Percentiles rank a stretch among this genome's conserved stretches.
phyloP scores from a whole-genome alignment of 2,329 filamentous ascomycete genomes.

The Plenodomus biglobosus region DNA sequence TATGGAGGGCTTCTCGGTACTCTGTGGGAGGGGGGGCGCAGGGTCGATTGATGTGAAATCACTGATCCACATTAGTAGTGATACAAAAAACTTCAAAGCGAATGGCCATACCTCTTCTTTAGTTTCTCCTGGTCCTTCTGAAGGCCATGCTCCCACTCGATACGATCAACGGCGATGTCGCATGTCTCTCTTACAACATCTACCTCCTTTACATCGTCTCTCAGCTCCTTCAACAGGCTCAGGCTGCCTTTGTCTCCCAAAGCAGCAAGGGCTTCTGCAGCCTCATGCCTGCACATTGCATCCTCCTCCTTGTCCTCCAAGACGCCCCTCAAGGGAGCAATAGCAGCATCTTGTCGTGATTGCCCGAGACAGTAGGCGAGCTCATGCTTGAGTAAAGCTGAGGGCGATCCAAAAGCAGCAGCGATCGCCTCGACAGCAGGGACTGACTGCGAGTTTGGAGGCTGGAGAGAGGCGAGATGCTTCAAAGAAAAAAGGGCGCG shows the following conservation, averaged over 20 bases:
- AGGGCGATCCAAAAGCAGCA: slow-evolving; percentile 79
- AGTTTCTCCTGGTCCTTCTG: slow-evolving; percentile 69
- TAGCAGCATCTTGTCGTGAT: slow-evolving; percentile 73
- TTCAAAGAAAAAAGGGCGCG: slow-evolving; percentile 97
- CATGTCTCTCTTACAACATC: slow-evolving; percentile 91
- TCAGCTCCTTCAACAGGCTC: slow-evolving; percentile 69
- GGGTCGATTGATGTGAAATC: slow-evolving; percentile 96
- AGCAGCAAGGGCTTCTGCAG: slow-evolving; percentile 90
- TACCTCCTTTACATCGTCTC: slow-evolving; percentile 74
- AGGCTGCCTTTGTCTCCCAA: slow-evolving; percentile 75
- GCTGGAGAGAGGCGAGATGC: slow-evolving; percentile 74
- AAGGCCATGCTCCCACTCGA: slow-evolving; percentile 78
- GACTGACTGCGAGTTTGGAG: slow-evolving; percentile 58
- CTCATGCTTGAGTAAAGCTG: slow-evolving; percentile 92
- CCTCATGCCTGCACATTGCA: slow-evolving; percentile 94
- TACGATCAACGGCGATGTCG: slow-evolving; percentile 91
- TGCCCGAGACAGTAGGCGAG: slow-evolving; percentile 96
- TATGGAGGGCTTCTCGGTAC: slow-evolving; percentile 64
- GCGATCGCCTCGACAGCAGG: slow-evolving; percentile 80
- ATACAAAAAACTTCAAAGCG: too few relatives aligned
- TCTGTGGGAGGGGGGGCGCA: slow-evolving; percentile 80
- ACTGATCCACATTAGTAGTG: slow-evolving; percentile 53
- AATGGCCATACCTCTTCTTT: slow-evolving; percentile 77
- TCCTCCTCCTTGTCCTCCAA: slow-evolving; percentile 81
- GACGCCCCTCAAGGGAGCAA: slow-evolving; percentile 71